A percentile compares a stretch with the other conserved stretches of the same genome.
These are phyloP conservation scores for Trichoderma sp. DNA, from an alignment of 2,329 filamentous ascomycete genomes.

Conservation along the genomic window DNA sequence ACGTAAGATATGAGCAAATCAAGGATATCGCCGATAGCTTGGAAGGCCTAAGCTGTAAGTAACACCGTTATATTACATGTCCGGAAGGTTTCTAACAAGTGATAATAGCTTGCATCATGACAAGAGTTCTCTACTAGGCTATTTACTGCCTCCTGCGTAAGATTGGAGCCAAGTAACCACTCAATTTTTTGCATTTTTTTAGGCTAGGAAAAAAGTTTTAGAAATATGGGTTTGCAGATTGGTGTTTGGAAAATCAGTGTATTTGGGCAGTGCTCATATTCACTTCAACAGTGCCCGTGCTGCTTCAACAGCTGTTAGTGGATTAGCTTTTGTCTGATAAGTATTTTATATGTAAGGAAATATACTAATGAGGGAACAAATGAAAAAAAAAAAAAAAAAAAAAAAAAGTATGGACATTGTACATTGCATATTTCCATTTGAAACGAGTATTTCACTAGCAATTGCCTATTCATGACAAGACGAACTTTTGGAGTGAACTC, in stretches of 20 bases:
- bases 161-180: neutral
- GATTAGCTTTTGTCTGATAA: neutral
- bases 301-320: neutral
- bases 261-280: slow-evolving; percentile 7
- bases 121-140: slow-evolving; percentile 49
- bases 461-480: neutral
- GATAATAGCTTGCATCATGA: slow-evolving; percentile 48
- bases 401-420: neutral
- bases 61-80: neutral
- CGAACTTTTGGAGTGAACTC: neutral
- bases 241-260: slow-evolving; percentile 5
- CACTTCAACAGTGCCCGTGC: slow-evolving; percentile 12
- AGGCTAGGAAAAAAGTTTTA: neutral
- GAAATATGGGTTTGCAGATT: neutral
- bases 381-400: neutral
- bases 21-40: slow-evolving; percentile 82
- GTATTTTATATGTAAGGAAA: neutral
- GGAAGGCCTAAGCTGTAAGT: slow-evolving; percentile 76
- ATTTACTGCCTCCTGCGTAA: neutral
- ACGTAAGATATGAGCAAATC: slow-evolving; percentile 77
- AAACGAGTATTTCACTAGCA: neutral
- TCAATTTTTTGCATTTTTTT: neutral
- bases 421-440: neutral
- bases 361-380: neutral
- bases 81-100: slow-evolving; percentile 13